These are phyloP conservation scores for Ganoderma resinaceum DNA, from an alignment of 1,284 basidiomycete species.

Conservation along the genomic window DNA sequence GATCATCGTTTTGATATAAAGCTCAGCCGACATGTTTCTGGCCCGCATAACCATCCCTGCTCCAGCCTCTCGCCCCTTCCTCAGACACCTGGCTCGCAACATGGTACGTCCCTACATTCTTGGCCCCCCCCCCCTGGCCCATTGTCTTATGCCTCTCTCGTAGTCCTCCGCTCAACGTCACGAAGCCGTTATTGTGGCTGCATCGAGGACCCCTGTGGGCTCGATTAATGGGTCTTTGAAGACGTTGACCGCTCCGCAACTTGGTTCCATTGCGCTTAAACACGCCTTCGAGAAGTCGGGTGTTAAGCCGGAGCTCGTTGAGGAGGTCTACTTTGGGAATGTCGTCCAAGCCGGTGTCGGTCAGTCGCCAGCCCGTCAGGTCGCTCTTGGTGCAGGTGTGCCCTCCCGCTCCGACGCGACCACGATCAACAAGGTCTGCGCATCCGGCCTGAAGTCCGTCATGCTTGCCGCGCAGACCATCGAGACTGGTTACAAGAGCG, in stretches of 20 bases:
- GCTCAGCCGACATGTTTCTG: constrained; percentile 42
- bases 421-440: constrained; percentile 99
- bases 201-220: constrained; percentile 94
- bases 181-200: constrained; percentile 95
- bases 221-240: constrained; percentile 93
- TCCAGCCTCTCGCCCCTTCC: constrained; percentile 44
- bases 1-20: constrained; percentile 39
- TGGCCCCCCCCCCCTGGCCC: background rate
- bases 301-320: constrained; percentile 82
- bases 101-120: constrained; percentile 41
- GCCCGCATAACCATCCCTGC: constrained; percentile 45
- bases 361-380: constrained; percentile 95
- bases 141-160: constrained; percentile 13
- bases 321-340: constrained; percentile 98
- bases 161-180: constrained; percentile 45
- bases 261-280: constrained; percentile 91
- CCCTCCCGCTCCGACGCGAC: constrained; percentile 91
- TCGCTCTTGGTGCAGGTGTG: constrained; percentile 88
- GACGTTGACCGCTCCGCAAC: constrained; percentile 88
- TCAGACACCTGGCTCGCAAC: constrained; percentile 45
- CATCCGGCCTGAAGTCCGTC: constrained; percentile 94
- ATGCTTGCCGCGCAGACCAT: constrained; percentile 94
- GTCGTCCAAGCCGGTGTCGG: constrained; percentile 96
- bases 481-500: constrained; percentile 83
- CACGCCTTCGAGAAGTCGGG: constrained; percentile 85